phyloP scores from a whole-genome alignment of 2,329 filamentous ascomycete genomes.

The Nothomitra cinnamomea region DNA sequence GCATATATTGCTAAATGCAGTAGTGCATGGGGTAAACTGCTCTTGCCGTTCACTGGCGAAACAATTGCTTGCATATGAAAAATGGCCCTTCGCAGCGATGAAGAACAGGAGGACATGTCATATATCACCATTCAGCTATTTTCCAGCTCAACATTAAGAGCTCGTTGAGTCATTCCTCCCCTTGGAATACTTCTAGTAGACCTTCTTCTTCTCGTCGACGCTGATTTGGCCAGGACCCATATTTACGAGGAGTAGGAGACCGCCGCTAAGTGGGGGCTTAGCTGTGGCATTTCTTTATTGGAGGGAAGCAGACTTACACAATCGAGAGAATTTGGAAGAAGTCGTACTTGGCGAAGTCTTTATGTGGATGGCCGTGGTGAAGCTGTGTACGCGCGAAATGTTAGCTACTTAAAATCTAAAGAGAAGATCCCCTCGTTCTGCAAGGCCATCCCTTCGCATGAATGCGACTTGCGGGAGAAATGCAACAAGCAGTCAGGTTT shows the following conservation, averaged over 20 bases:
- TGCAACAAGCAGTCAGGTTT: too few species aligned
- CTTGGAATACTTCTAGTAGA: conserved; percentile 46
- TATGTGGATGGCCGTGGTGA: conserved; percentile 94
- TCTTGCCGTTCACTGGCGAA: too few species aligned
- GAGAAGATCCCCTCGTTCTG: not conserved
- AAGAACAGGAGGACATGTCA: too few species aligned
- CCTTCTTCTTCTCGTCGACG: conserved; percentile 99
- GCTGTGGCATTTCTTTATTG: not conserved
- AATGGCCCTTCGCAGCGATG: too few species aligned
- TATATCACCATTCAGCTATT: too few species aligned
- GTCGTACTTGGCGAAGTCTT: conserved; percentile 99
- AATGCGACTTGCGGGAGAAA: not conserved
- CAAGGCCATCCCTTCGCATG: not conserved
- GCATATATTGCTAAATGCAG: too few species aligned
- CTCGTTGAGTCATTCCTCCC: too few species aligned
- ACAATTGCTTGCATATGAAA: too few species aligned
- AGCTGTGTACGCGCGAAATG: conserved; percentile 37
- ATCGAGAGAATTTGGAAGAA: conserved; percentile 99
- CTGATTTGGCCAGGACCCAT: conserved; percentile 95
- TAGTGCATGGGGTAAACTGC: too few species aligned
- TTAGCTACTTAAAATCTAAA: not conserved
- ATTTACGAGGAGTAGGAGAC: conserved; percentile 91
- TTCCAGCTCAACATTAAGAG: too few species aligned
- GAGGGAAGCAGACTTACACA: conserved; percentile 40
- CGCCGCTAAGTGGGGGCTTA: conserved; percentile 37